These are phyloP conservation scores for Geoglossum glabrum DNA, from an alignment of 495 filamentous ascomycete species.

Conservation along the genomic window DNA sequence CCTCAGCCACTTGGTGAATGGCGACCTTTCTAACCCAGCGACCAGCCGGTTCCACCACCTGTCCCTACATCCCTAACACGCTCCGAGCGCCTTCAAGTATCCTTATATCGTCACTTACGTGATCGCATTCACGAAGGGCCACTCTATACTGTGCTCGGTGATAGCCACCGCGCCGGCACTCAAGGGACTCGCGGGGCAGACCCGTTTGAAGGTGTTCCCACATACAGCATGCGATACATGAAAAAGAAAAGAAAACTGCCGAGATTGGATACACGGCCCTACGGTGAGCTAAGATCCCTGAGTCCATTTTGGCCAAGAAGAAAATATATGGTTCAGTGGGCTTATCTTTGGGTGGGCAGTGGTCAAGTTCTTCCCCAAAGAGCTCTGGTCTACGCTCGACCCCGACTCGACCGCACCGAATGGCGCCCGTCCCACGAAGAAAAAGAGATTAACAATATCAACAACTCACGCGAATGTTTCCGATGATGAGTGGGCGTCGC, in stretches of 20 bases:
- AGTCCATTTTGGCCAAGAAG: background rate
- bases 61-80: conserved; percentile 13
- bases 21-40: background rate
- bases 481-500: conserved; percentile 1
- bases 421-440: conserved; percentile 5
- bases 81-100: conserved; percentile 18
- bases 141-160: conserved; percentile 34
- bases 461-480: background rate
- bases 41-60: conserved; percentile 9
- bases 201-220: conserved; percentile 39
- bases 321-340: background rate
- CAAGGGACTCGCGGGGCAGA: conserved; percentile 24
- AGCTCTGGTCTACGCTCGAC: conserved; percentile 31
- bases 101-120: conserved; percentile 27
- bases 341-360: conserved; percentile 16
- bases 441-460: conserved; percentile 5
- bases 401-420: conserved; percentile 14
- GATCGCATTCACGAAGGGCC: conserved; percentile 34
- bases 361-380: conserved; percentile 34
- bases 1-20: background rate
- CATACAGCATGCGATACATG: conserved; percentile 33
- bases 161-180: conserved; percentile 23
- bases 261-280: conserved; percentile 27
- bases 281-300: conserved; percentile 20
- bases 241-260: conserved; percentile 32